Conservation (phyloP, 345 rosid genomes). For the Eutrema yunnanense region DNA sequence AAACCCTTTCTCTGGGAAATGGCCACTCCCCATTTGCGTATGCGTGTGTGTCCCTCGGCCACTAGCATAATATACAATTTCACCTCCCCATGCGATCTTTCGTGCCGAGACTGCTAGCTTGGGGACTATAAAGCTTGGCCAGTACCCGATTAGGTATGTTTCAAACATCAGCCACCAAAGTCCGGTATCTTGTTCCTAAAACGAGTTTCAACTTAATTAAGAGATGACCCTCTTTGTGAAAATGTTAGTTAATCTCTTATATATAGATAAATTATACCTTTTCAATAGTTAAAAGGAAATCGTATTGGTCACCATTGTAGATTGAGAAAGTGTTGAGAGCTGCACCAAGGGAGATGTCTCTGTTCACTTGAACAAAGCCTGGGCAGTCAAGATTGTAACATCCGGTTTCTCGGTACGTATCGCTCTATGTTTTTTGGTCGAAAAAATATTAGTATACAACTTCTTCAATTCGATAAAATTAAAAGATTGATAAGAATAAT, state of each 20-base stretch:
- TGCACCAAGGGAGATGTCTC: conserved; percentile 54
- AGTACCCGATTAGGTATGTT: conserved; percentile 41
- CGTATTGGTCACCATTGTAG: conserved; percentile 43
- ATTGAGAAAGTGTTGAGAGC: conserved; percentile 45
- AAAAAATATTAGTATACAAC: background rate
- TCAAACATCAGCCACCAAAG: conserved; percentile 57
- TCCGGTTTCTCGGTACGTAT: conserved; percentile 51
- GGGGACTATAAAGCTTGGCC: conserved; percentile 41
- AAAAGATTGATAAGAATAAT: background rate
- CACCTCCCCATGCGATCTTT: conserved; percentile 62
- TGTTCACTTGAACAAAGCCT: conserved; percentile 59
- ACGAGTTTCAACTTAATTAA: background rate
- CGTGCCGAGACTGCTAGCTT: conserved; percentile 32
- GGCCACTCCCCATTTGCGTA: conserved; percentile 64
- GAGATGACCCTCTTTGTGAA: background rate
- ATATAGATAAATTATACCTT: conserved; percentile 7
- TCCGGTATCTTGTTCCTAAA: conserved; percentile 46
- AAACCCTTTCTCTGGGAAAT: conserved; percentile 44
- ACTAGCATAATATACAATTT: conserved; percentile 38
- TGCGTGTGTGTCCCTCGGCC: conserved; percentile 37
- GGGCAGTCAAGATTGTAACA: conserved; percentile 62
- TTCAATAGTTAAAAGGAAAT: conserved; percentile 22
- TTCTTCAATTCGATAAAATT: background rate
- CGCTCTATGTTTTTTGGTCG: conserved; percentile 29
- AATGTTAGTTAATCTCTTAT: background rate